Base-by-base conservation (phyloP, 176 grass and related monocot genomes). In the Zea luxurians region DNA sequence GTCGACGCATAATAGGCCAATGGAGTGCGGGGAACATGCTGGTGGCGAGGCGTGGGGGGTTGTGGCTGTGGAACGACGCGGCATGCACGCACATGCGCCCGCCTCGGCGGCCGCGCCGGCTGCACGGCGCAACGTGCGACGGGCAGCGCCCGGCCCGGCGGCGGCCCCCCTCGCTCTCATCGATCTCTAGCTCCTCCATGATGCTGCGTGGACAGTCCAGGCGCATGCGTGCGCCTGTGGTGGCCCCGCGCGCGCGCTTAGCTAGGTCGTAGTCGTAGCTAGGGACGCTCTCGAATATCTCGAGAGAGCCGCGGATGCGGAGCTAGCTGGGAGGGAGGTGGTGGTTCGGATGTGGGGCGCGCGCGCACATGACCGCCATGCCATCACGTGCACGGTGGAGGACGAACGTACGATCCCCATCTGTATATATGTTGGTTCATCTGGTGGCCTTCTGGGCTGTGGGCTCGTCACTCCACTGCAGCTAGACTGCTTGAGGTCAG, bases 121-220 rank as follows among this genome's bases (percentile, higher is more conserved):
- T 83, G 85, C 80, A 75, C 37, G 81, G 70, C 81, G 70, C 86
- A 80, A 42, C 86, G 86, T 88, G 86, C 70, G 81, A 80, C 86
- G 68, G 68, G 43, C 53, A 9, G 77, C 27, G 37, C 63, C 37
- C 37, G 37, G 59, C 68, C 64, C 60, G 41, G 42, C 43, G 38
- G 41, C 38, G 42, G 45, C 46, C 10, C 11, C 46, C 4, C 8
- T 36, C 57, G 27, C 27, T 27, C 27, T 27, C 27, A 27, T 58
- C 71, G 73, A 76, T 61, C 27, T 27, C 27, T n/a, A n/a, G n/a
- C n/a, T 27, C 27, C 78, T 67, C 67, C 68, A 87, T 68, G 85
- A 86, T 62, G 44, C 70, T 35, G 72, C 78, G 68, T 36, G 65
- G 21, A 45, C 58, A 42, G 66, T 70, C 66, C 78, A 10, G 10